These are phyloP conservation scores for Termitomyces sp. DNA, from an alignment of 768 basidiomycete species.

Conservation along the genomic window DNA sequence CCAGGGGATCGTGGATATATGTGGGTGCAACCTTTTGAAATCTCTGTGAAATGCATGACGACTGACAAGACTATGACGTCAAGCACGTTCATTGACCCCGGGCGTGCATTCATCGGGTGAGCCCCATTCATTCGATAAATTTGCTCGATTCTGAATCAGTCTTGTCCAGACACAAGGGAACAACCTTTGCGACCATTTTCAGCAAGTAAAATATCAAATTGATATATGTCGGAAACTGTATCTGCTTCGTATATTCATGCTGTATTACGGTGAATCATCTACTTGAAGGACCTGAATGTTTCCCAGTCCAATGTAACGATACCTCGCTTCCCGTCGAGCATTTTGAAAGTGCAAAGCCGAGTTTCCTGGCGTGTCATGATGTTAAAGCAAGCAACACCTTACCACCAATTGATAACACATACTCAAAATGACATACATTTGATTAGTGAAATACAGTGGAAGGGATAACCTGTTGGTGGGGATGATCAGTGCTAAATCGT, in stretches of 20 bases:
- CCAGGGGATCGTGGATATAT: conserved; percentile 55
- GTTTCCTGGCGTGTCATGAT: too few species aligned
- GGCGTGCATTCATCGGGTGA: conserved; percentile 41
- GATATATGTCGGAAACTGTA: not conserved
- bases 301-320: too few species aligned
- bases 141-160: not conserved
- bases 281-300: too few species aligned
- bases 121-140: conserved; percentile 6
- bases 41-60: not conserved
- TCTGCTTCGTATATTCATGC: not conserved
- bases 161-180: conserved; percentile 29
- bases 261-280: too few species aligned
- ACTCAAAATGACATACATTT: too few species aligned
- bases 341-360: too few species aligned
- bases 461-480: too few species aligned
- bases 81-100: conserved; percentile 49
- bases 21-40: conserved; percentile 21
- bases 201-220: conserved; percentile 11
- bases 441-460: too few species aligned
- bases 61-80: not conserved
- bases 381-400: too few species aligned
- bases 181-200: conserved; percentile 42
- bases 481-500: too few species aligned
- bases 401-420: too few species aligned
- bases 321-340: too few species aligned